Conservation (phyloP, 495 filamentous ascomycete genomes). For the Mytilinidion resinicola region DNA sequence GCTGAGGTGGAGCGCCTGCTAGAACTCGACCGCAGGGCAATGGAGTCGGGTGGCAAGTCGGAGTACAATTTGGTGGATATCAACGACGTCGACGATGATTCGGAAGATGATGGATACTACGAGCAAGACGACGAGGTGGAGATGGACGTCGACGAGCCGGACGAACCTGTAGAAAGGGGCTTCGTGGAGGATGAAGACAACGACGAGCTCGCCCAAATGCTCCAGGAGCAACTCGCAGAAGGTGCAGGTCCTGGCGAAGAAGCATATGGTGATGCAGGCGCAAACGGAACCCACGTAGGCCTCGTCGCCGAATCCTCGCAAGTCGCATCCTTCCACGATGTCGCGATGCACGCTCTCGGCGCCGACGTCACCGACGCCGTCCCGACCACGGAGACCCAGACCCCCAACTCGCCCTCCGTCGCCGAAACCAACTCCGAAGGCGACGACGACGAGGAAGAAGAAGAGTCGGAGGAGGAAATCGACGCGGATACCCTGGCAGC, state of each 20-base stretch:
- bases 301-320: slow-evolving; percentile 21
- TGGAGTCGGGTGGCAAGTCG: slow-evolving; percentile 42
- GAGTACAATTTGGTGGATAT: slow-evolving; percentile 61
- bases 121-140: slow-evolving; percentile 18
- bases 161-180: no score
- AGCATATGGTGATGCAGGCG: slow-evolving; percentile 44
- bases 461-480: slow-evolving; percentile 44
- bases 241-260: slow-evolving; percentile 14
- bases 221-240: slow-evolving; percentile 26
- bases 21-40: slow-evolving; percentile 53
- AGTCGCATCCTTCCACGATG: slow-evolving; percentile 24
- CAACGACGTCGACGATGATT: slow-evolving; percentile 44
- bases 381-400: slow-evolving; percentile 8
- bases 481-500: slow-evolving; percentile 41
- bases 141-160: slow-evolving; percentile 23
- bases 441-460: slow-evolving; percentile 47
- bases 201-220: slow-evolving; percentile 44
- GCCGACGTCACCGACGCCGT: background rate
- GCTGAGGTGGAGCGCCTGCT: slow-evolving; percentile 72
- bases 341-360: slow-evolving; percentile 22
- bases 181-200: slow-evolving; percentile 32
- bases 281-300: slow-evolving; percentile 39
- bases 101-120: slow-evolving; percentile 45
- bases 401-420: slow-evolving; percentile 21
- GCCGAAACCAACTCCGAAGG: slow-evolving; percentile 41